Conservation (phyloP, 1,284 basidiomycete species). For the Moesziomyces aphidis region DNA sequence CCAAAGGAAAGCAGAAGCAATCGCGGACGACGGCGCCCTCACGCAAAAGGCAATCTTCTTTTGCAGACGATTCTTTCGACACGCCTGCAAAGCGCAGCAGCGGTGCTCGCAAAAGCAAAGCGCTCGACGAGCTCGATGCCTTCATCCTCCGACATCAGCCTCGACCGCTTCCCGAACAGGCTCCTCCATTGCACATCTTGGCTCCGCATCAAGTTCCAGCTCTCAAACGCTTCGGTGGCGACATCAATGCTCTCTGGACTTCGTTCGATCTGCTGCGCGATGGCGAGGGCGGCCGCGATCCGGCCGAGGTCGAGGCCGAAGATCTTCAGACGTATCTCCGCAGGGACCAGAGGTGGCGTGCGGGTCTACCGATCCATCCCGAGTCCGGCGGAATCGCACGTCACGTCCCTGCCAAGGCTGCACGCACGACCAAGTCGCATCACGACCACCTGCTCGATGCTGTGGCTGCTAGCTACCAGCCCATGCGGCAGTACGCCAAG, state of each 20-base stretch:
- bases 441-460: conserved; percentile 54
- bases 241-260: conserved; percentile 21
- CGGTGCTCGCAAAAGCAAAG: conserved; percentile 35
- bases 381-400: conserved; percentile 21
- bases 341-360: conserved; percentile 41
- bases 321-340: conserved; percentile 36
- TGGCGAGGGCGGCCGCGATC: conserved; percentile 19
- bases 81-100: conserved; percentile 15
- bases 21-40: conserved; percentile 2
- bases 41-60: conserved; percentile 10
- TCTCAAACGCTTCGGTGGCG: conserved; percentile 27
- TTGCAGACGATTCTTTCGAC: conserved; percentile 12
- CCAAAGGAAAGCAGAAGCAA: conserved; percentile 10
- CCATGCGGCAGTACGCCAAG: conserved; percentile 63
- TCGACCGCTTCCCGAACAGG: conserved; percentile 31
- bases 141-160: conserved; percentile 34
- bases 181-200: conserved; percentile 40
- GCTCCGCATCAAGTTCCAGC: conserved; percentile 45
- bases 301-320: conserved; percentile 21
- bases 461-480: conserved; percentile 29
- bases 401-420: conserved; percentile 27
- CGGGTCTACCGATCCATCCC: conserved; percentile 43
- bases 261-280: conserved; percentile 48
- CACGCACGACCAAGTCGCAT: conserved; percentile 42
- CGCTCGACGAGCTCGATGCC: conserved; percentile 35